Percentiles rank a stretch among this genome's conserved stretches.
Conservation (phyloP, 495 filamentous ascomycete species). For the Xeromyces bisporus region DNA sequence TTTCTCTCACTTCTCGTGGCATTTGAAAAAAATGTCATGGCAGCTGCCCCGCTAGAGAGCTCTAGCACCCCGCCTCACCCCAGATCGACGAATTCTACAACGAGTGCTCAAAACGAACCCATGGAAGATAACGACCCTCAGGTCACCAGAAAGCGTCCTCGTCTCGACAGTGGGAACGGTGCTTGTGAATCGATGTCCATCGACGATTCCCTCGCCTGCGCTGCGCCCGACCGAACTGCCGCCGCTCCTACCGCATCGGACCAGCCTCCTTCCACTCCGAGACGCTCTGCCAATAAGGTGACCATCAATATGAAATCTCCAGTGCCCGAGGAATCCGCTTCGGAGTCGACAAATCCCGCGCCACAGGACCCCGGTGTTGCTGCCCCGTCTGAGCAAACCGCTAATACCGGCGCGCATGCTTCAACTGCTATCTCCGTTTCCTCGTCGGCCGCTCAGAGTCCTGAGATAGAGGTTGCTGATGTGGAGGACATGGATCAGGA, state of each 20-base stretch:
- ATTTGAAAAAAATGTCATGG: constrained; percentile 28
- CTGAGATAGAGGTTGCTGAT: constrained; percentile 38
- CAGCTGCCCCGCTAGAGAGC: constrained; percentile 33
- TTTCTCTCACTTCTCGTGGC: neutral
- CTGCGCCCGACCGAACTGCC: constrained; percentile 8
- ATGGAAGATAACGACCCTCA: constrained; percentile 41
- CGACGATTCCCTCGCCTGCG: constrained; percentile 13
- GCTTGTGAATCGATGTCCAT: constrained; percentile 28
- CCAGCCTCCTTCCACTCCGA: constrained; percentile 17
- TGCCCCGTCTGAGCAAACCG: constrained; percentile 5
- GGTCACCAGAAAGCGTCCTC: constrained; percentile 42
- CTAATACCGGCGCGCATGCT: constrained; percentile 8
- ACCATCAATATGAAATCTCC: constrained; percentile 40
- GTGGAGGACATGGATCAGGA: constrained; percentile 38
- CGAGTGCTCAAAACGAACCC: constrained; percentile 23
- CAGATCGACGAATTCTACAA: constrained; percentile 14
- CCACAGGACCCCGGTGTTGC: constrained; percentile 5
- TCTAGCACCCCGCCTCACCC: constrained; percentile 28
- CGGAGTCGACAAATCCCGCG: constrained; percentile 4
- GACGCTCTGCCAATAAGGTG: constrained; percentile 31
- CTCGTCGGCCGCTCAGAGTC: constrained; percentile 33
- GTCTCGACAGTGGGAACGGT: constrained; percentile 39
- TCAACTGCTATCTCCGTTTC: constrained; percentile 27
- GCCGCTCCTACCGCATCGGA: constrained; percentile 18
- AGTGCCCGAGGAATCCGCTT: constrained; percentile 7